Evolutionary conservation across 2,329 filamentous ascomycete genomes (phyloP).

Genomic region (Lachnellula arida): DNA sequence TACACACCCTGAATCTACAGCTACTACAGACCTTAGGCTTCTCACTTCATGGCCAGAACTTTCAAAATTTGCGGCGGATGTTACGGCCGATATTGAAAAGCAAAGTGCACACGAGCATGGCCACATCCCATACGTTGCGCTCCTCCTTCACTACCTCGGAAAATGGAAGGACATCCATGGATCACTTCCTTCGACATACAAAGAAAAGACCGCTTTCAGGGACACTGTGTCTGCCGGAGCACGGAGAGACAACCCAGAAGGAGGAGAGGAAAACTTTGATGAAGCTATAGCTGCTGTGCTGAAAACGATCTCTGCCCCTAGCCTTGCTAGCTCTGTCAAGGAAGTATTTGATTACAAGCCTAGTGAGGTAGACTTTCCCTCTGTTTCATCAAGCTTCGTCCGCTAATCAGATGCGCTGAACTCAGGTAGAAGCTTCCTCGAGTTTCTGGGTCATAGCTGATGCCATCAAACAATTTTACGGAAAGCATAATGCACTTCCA

Average conservation of each 20-base stretch:
- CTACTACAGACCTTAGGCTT: constrained; percentile 79
- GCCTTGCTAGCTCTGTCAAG: constrained; percentile 63
- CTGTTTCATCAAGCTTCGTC: background rate
- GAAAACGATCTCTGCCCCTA: constrained; percentile 71
- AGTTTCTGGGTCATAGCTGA: constrained; percentile 87
- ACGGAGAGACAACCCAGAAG: constrained; percentile 70
- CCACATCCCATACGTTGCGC: constrained; percentile 80
- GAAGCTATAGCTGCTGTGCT: constrained; percentile 85
- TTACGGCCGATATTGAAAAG: constrained; percentile 64
- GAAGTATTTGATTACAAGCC: constrained; percentile 70
- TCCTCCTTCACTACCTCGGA: constrained; percentile 78
- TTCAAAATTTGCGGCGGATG: constrained; percentile 56
- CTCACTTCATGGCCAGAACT: constrained; percentile 84
- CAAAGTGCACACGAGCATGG: constrained; percentile 80
- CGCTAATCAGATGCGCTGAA: background rate
- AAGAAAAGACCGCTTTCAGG: constrained; percentile 82
- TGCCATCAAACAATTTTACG: constrained; percentile 73
- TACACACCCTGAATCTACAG: constrained; percentile 85
- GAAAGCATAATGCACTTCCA: constrained; percentile 68
- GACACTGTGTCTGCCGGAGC: constrained; percentile 62
- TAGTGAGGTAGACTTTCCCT: constrained; percentile 38
- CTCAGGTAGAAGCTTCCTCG: constrained; percentile 44
- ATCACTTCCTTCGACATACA: constrained; percentile 65
- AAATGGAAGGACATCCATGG: constrained; percentile 75
- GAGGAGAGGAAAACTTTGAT: constrained; percentile 94